Percentiles rank a stretch among this genome's conserved stretches.
phyloP scores from a whole-genome alignment of 139 green algal species.

The Spirogloea muscicola region DNA sequence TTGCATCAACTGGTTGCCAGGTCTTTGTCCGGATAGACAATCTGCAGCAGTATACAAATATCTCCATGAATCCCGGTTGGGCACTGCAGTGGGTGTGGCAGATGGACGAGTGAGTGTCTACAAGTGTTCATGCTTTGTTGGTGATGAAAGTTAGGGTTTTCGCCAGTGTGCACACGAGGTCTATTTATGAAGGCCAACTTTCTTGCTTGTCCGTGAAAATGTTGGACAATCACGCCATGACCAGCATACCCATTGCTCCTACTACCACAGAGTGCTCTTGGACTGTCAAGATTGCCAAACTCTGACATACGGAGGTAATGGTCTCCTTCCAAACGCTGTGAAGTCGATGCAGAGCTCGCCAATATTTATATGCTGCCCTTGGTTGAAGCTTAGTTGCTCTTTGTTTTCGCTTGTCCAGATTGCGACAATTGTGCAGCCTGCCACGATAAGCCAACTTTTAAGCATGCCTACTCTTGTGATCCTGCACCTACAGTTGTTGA shows the following conservation, averaged over 20 bases:
- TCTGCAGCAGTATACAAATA: conserved; percentile 24
- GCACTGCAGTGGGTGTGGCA: conserved; percentile 30
- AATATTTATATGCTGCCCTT: not conserved
- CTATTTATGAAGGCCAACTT: not conserved
- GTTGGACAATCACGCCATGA: not conserved
- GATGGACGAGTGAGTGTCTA: conserved; percentile 35
- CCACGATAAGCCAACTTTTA: not conserved
- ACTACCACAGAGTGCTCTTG: conserved; percentile 18
- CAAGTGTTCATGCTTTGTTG: not conserved
- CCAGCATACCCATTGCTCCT: not conserved
- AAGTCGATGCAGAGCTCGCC: not conserved
- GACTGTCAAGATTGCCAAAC: conserved; percentile 11
- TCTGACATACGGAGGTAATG: conserved; percentile 4
- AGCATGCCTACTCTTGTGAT: not conserved
- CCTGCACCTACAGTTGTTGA: conserved; percentile 2
- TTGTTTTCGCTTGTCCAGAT: not conserved
- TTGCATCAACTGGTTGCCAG: not conserved
- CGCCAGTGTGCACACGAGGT: not conserved
- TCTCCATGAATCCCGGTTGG: conserved; percentile 23
- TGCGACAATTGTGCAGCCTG: not conserved
- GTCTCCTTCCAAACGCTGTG: not conserved
- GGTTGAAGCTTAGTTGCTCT: not conserved
- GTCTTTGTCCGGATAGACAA: conserved; percentile 26
- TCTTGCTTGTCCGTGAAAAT: not conserved
- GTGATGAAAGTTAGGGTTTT: not conserved